These are phyloP conservation scores for Ophiocytium majus DNA, from an alignment of 352 stramenopile species.

Conservation along the genomic window DNA sequence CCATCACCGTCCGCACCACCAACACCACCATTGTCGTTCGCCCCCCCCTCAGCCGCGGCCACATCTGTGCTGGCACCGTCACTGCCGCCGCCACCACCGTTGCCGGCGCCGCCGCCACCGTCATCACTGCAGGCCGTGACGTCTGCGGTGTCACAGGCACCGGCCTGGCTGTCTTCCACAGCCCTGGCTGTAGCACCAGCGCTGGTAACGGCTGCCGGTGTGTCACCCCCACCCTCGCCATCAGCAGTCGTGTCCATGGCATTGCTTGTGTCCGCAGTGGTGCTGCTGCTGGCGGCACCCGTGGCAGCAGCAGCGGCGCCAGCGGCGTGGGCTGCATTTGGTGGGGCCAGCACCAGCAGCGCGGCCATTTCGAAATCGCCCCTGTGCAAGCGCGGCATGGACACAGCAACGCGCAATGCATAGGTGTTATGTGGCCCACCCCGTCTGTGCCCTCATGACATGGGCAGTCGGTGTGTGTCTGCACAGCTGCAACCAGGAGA, in stretches of 20 bases:
- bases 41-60: background rate
- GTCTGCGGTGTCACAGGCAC: background rate
- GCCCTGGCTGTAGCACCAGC: background rate
- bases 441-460: too few species aligned
- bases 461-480: too few species aligned
- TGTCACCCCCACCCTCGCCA: background rate
- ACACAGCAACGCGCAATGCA: too few species aligned
- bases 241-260: background rate
- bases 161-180: background rate
- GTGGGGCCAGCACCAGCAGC: background rate
- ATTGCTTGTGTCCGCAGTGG: background rate
- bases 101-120: background rate
- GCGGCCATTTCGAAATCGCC: background rate
- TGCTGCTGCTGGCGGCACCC: too few species aligned
- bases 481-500: too few species aligned
- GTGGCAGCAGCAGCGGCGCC: too few species aligned
- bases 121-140: background rate
- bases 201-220: background rate
- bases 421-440: too few species aligned
- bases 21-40: too few species aligned
- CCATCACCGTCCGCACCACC: too few species aligned
- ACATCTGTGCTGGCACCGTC: background rate
- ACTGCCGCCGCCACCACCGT: background rate
- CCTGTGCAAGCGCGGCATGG: too few species aligned
- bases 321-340: too few species aligned